These are phyloP conservation scores for Typha latifolia DNA, from an alignment of 176 grass and related monocot species.

Conservation along the genomic window DNA sequence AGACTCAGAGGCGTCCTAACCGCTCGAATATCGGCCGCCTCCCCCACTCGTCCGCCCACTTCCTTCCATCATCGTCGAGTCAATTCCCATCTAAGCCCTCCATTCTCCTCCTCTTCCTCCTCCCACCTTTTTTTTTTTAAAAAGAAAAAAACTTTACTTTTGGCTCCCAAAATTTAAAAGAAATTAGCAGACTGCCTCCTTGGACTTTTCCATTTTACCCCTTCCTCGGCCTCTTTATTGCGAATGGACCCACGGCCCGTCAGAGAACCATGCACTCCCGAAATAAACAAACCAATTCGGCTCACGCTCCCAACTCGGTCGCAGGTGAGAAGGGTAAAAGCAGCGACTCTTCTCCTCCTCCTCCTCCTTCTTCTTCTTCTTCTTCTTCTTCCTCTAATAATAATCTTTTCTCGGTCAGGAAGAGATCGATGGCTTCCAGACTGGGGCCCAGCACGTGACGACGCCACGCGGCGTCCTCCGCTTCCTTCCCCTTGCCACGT, in stretches of 20 bases:
- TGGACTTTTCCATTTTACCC: no score
- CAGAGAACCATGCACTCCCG: no score
- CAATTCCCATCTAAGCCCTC: not conserved
- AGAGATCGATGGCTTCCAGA: slow-evolving; percentile 28
- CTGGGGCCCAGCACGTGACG: slow-evolving; percentile 42
- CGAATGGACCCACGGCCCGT: no score
- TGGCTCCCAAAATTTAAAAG: slow-evolving; percentile 12
- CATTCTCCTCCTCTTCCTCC: not conserved
- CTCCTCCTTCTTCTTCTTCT: not conserved
- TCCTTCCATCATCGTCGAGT: slow-evolving; percentile 12
- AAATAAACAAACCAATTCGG: no score
- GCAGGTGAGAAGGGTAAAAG: no score
- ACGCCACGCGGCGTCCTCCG: slow-evolving; percentile 34
- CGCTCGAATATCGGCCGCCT: slow-evolving; percentile 36
- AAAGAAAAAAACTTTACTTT: not conserved
- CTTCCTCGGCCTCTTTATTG: no score
- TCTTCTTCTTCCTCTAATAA: not conserved
- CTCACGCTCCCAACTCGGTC: no score
- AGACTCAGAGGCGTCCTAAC: slow-evolving; percentile 24
- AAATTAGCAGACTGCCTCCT: not conserved
- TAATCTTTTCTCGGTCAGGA: not conserved
- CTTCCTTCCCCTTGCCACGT: not conserved
- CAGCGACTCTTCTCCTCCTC: no score
- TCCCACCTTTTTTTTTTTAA: not conserved
- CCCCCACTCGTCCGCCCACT: not conserved